Conservation (phyloP, 1,284 basidiomycete genomes). For the Ceratobasidium sp. region DNA sequence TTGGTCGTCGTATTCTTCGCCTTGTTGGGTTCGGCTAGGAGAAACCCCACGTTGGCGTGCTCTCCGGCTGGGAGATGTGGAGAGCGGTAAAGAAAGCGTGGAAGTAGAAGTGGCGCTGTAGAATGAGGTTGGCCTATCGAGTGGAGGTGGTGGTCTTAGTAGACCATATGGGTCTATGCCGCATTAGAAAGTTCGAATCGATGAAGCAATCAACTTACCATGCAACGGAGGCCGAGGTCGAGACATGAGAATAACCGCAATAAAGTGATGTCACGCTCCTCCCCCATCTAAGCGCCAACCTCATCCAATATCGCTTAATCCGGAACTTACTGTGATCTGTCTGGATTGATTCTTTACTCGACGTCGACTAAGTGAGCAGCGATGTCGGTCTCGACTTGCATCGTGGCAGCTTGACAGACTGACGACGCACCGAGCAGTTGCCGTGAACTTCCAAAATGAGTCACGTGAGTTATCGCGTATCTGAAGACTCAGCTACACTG, state of each 20-base stretch:
- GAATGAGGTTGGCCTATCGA: slow-evolving; percentile 25
- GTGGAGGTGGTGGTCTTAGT: slow-evolving; percentile 39
- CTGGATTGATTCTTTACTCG: too few relatives aligned
- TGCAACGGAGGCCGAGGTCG: slow-evolving; percentile 45
- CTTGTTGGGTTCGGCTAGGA: slow-evolving; percentile 35
- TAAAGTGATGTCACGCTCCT: slow-evolving; percentile 36
- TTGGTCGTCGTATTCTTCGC: slow-evolving; percentile 43
- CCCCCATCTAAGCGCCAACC: neutral
- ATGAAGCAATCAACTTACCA: neutral
- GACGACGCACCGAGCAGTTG: too few relatives aligned
- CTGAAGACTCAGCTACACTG: neutral
- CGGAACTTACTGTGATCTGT: too few relatives aligned
- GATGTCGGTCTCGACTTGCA: too few relatives aligned
- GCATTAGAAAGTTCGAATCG: neutral
- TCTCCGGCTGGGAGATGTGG: slow-evolving; percentile 28
- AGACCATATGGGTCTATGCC: slow-evolving; percentile 33
- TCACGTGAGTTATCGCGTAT: slow-evolving; percentile 17
- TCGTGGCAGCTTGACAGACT: too few relatives aligned
- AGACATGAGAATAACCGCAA: slow-evolving; percentile 27
- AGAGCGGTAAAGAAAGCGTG: slow-evolving; percentile 23
- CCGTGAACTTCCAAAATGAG: too few relatives aligned
- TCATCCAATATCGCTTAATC: too few relatives aligned
- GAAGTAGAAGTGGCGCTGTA: slow-evolving; percentile 22
- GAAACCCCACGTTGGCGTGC: slow-evolving; percentile 34
- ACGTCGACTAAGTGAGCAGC: too few relatives aligned